Evolutionary conservation across 768 basidiomycete genomes (phyloP), one percentile per base, ranked within the genome.

Genomic region (Lentinus brumalis): DNA sequence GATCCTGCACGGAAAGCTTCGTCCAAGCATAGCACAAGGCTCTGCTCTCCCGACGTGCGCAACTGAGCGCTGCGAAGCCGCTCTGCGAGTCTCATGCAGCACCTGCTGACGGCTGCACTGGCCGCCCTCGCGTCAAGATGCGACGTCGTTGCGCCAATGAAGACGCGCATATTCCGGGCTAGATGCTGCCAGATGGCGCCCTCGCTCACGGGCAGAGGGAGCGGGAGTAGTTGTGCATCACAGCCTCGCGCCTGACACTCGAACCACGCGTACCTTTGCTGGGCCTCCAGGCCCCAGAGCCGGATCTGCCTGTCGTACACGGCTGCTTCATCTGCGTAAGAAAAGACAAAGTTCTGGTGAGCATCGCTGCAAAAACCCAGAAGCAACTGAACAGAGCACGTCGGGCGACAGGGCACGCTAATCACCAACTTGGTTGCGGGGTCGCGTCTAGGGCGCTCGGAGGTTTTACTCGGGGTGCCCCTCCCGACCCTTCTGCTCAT

Each of bases 231-330:
- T 14, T 11, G 3, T 35, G 35, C 6, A 35, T 6, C 35, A 11
- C 35, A 35, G 35, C 35, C 11, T 11, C 35, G 35, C 35, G 35
- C 35, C 35, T 35, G 35, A 35, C 35, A 11, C 35, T 35, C 35
- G 35, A 35, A 6, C 7, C 35, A 7, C 63, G 68, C 78, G 61
- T 67, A 92, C 95, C 90, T 84, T 76, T 97, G 94, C 73, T 99
- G 97, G 39, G 97, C 97, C 73, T 98, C 97, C 44, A 98, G 85
- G 47, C 97, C 97, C 97, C 97, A 99, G 67, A 98, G 77, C 32
- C 96, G 86, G 79, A 98, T 97, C 75, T 98, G 96, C 30, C 96
- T 87, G 74, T 98, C 97, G 74, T 98, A 97, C 29, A 97, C 82
- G 14, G 91, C 92, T n/a, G 85, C 87, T 66, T 88, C 83, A 68